These are phyloP conservation scores for Magnaporthiopsis rhizophila DNA, from an alignment of 2,329 filamentous ascomycete species.

Conservation along the genomic window DNA sequence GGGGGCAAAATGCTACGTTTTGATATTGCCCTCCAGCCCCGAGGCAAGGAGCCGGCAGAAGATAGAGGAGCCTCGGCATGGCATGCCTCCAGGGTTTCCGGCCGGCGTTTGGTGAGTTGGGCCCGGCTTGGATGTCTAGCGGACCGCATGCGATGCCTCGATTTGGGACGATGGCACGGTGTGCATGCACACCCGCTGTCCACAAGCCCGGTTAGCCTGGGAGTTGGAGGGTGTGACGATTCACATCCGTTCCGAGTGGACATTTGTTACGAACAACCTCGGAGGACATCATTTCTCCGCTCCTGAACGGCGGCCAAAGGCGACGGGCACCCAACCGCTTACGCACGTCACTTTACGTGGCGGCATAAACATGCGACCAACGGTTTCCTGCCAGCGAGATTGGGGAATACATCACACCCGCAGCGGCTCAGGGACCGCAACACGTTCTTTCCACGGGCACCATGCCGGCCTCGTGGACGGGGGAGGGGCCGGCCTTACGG, in stretches of 20 bases:
- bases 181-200: background rate
- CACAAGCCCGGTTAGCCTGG: background rate
- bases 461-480: too few relatives aligned
- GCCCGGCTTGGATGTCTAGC: background rate
- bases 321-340: too few relatives aligned
- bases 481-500: background rate
- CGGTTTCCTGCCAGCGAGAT: too few relatives aligned
- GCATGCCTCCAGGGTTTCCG: background rate
- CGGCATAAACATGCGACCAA: too few relatives aligned
- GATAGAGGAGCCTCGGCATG: background rate
- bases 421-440: too few relatives aligned
- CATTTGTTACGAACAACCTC: background rate
- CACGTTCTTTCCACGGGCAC: too few relatives aligned
- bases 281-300: background rate
- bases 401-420: too few relatives aligned
- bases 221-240: background rate
- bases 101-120: too few relatives aligned
- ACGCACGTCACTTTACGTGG: too few relatives aligned
- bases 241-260: background rate
- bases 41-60: background rate
- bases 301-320: background rate
- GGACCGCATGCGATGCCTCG: too few relatives aligned
- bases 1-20: background rate
- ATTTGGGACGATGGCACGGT: background rate
- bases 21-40: background rate